Evolutionary conservation across 306 rosid species (phyloP).

Genomic region (Biancaea sappan): DNA sequence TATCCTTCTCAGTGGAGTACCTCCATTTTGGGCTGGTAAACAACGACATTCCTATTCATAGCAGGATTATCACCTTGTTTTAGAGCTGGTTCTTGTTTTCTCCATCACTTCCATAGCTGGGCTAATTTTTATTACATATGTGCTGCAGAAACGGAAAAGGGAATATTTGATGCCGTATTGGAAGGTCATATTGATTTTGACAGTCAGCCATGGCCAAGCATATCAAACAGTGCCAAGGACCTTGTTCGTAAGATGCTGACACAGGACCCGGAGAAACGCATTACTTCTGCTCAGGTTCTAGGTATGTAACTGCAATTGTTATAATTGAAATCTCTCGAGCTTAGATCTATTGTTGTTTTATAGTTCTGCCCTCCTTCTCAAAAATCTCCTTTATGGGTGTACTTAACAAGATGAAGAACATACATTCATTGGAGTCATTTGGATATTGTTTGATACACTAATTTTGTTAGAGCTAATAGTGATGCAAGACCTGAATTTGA

Average conservation of each 20-base stretch:
- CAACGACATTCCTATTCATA: slow-evolving; percentile 6
- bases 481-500: background rate
- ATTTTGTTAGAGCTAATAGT: background rate
- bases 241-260: slow-evolving; percentile 82
- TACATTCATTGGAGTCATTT: background rate
- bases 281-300: slow-evolving; percentile 79
- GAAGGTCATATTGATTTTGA: slow-evolving; percentile 84
- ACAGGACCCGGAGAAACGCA: slow-evolving; percentile 81
- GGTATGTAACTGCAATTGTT: slow-evolving; percentile 48
- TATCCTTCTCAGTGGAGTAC: slow-evolving; percentile 88
- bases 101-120: slow-evolving; percentile 7
- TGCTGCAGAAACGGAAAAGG: slow-evolving; percentile 79
- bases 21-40: slow-evolving; percentile 99
- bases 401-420: background rate
- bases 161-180: slow-evolving; percentile 86
- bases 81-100: background rate
- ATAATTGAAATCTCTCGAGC: slow-evolving; percentile 7
- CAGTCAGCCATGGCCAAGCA: slow-evolving; percentile 79
- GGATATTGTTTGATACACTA: background rate
- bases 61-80: background rate
- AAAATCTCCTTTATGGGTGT: background rate
- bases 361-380: background rate
- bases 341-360: background rate
- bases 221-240: slow-evolving; percentile 84
- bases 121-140: slow-evolving; percentile 18